Evolutionary conservation across 2,329 filamentous ascomycete genomes (phyloP), one percentile per base, ranked within the genome.

Genomic region (Colletotrichum gloeosporioides): DNA sequence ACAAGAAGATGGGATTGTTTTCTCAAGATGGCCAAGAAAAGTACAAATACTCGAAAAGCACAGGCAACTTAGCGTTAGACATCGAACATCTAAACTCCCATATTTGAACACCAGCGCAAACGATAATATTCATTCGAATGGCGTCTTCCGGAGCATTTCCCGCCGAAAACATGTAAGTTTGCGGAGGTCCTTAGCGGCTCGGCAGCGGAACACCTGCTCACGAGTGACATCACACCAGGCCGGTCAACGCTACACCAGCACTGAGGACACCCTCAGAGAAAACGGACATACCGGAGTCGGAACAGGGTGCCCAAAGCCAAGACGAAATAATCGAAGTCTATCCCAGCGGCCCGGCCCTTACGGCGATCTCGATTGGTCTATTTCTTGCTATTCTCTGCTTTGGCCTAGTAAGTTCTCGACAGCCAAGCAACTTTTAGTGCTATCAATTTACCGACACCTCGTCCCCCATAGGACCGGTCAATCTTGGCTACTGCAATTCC

Each of bases 401-500:
- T 15, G 74, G 71, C 57, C 71, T 78, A 4, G 76, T 77, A 53
- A 55, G 72, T 66, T 13, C 16, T 36, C 62, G 12, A 25, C 25
- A 27, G 32, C 32, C 34, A 39, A 64, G 8, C 13, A 25, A 36
- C 6, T 29, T 31, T 18, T 10, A 4, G 2, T 44, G 32, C 2
- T 34, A 4, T 16, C 29, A 2, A 34, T 36, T 36, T 25, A n/a
- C 71, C 66, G 18, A 65, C 13, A 10, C 8, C 6, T 69, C 36
- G 4, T 15, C 64, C 9, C 34, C 12, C 15, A 16, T 29, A 78
- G 76, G 71, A 77, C 27, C 62, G 72, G 4, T 69, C 67, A 15
- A 77, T 79, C 29, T 49, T 79, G 25, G 57, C 64, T 1, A 78
- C 75, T 16, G 77, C 72, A 10, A 61, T 77, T n/a, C 77, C 78